Evolutionary conservation across 306 rosid species (phyloP).

Genomic region (Gynostemma pentaphyllum): DNA sequence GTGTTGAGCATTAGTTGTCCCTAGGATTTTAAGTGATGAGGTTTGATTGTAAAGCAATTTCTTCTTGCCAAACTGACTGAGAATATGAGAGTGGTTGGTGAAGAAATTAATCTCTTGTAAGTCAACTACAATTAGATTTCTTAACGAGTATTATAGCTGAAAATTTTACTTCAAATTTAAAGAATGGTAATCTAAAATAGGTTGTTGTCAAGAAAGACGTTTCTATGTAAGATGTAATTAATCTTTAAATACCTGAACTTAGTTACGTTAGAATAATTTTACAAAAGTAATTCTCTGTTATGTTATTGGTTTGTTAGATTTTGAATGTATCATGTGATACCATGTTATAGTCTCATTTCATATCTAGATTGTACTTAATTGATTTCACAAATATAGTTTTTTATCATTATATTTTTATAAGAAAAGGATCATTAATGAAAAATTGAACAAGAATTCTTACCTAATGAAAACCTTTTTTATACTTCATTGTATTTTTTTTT

Average conservation of each 20-base stretch:
- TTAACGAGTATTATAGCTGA: background rate
- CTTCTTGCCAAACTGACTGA: background rate
- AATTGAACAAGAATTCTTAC: background rate
- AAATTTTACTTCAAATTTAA: background rate
- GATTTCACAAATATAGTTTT: background rate
- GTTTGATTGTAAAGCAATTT: background rate
- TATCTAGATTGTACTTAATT: background rate
- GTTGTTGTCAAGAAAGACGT: background rate
- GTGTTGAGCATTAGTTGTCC: background rate
- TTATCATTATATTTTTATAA: background rate
- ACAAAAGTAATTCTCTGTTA: background rate
- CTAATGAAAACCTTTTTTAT: background rate
- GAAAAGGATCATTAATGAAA: background rate
- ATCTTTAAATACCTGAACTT: background rate
- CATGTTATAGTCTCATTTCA: background rate
- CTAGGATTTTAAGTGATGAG: background rate
- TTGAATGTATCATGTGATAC: background rate
- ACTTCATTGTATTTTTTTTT: background rate
- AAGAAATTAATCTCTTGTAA: background rate
- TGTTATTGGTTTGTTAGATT: background rate
- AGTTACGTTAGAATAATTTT: background rate
- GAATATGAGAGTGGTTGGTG: background rate
- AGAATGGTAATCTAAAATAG: background rate
- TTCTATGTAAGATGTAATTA: background rate
- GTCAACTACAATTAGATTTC: background rate